Conservation (phyloP, 306 rosid genomes). For the Trifolium dubium region DNA sequence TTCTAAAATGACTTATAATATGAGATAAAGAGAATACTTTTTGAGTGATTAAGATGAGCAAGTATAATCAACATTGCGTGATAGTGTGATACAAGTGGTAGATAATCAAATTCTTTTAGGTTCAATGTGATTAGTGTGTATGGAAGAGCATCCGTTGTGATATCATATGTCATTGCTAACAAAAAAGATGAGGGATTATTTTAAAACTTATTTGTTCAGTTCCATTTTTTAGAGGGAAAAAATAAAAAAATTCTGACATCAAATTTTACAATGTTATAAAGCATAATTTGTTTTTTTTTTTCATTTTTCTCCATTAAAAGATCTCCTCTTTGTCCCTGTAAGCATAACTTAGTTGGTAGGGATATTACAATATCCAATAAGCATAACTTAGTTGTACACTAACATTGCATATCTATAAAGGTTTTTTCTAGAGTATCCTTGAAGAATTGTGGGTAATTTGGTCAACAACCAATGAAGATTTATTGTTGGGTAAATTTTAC, state of each 20-base stretch:
- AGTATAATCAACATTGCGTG: neutral
- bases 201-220: neutral
- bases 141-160: neutral
- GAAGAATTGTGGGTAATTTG: no score
- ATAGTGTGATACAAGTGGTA: neutral
- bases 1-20: no score
- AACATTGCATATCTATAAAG: no score
- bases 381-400: no score
- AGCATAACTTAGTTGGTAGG: no score
- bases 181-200: neutral
- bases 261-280: neutral
- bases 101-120: neutral
- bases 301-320: neutral
- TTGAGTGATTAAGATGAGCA: no score
- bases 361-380: no score
- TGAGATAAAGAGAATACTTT: no score
- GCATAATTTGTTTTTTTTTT: neutral
- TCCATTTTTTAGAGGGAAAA: neutral
- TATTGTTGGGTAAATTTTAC: no score
- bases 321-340: neutral
- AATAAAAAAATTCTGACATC: neutral
- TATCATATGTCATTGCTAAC: neutral
- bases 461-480: no score
- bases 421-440: no score
- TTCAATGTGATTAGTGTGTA: neutral